phyloP scores from a whole-genome alignment of 441 rosid species.

The Adansonia grandidieri region DNA sequence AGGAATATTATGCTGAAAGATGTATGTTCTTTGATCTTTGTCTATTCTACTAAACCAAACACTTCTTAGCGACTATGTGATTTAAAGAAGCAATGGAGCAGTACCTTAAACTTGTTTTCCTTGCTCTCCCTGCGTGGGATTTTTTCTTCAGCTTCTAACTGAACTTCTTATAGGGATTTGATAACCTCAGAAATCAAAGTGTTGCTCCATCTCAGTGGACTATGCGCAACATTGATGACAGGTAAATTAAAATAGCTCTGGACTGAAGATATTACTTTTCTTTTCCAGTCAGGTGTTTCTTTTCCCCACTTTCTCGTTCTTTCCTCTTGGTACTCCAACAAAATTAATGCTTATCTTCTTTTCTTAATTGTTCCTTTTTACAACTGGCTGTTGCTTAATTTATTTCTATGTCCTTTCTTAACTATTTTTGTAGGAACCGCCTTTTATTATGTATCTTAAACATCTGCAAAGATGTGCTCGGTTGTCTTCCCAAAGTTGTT shows the following conservation, averaged over 20 bases:
- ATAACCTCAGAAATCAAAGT: constrained; percentile 95
- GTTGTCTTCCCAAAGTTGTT: constrained; percentile 89
- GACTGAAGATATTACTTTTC: constrained; percentile 1
- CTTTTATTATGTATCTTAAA: constrained; percentile 81
- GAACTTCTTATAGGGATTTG: constrained; percentile 78
- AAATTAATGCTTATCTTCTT: neutral
- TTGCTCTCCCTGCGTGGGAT: neutral
- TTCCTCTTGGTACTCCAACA: constrained; percentile 11
- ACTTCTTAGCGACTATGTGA: neutral
- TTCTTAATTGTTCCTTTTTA: neutral
- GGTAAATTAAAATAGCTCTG: constrained; percentile 45
- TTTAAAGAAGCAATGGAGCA: constrained; percentile 21
- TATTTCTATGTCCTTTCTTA: neutral
- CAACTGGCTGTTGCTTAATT: constrained; percentile 15
- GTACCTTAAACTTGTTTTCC: constrained; percentile 14
- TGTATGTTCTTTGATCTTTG: constrained; percentile 12
- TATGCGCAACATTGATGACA: constrained; percentile 94
- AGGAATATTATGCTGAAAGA: constrained; percentile 10
- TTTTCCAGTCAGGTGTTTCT: neutral
- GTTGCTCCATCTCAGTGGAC: constrained; percentile 99
- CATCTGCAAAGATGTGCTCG: constrained; percentile 85
- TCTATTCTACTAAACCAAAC: neutral
- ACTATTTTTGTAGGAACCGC: constrained; percentile 69
- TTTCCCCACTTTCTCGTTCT: neutral
- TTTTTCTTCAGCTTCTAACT: constrained; percentile 28